Evolutionary conservation across 1,139 yeast species (phyloP).

Genomic region (Saccharomyces hybrid): DNA sequence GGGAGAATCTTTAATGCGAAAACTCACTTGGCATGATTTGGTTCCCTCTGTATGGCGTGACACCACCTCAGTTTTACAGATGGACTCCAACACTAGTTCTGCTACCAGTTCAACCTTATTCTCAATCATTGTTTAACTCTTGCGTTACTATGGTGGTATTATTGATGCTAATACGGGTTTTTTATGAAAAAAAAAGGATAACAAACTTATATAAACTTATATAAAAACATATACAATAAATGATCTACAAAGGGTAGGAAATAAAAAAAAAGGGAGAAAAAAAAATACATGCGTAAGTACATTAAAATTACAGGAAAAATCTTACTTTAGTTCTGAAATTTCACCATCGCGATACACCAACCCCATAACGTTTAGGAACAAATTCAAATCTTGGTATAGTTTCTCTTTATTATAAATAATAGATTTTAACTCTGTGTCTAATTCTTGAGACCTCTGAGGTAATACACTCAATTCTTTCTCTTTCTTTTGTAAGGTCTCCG

Average conservation of each 20-base stretch:
- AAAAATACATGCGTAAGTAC: neutral
- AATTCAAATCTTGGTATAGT: slow-evolving; percentile 72
- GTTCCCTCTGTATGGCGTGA: neutral
- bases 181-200: neutral
- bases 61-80: neutral
- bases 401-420: slow-evolving; percentile 50
- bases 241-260: neutral
- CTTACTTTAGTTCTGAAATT: slow-evolving; percentile 35
- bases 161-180: neutral
- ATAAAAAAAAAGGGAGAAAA: neutral
- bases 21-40: neutral
- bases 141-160: neutral
- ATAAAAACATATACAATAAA: neutral
- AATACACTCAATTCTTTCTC: slow-evolving; percentile 24
- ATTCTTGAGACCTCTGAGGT: neutral
- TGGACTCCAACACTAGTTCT: neutral
- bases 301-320: neutral
- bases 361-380: slow-evolving; percentile 95
- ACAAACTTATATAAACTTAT: neutral
- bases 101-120: neutral
- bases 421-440: slow-evolving; percentile 36
- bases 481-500: slow-evolving; percentile 49
- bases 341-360: slow-evolving; percentile 67
- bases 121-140: neutral
- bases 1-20: neutral